These are phyloP conservation scores for Strigomonas oncopelti DNA, from an alignment of 208 protist species.

Conservation along the genomic window DNA sequence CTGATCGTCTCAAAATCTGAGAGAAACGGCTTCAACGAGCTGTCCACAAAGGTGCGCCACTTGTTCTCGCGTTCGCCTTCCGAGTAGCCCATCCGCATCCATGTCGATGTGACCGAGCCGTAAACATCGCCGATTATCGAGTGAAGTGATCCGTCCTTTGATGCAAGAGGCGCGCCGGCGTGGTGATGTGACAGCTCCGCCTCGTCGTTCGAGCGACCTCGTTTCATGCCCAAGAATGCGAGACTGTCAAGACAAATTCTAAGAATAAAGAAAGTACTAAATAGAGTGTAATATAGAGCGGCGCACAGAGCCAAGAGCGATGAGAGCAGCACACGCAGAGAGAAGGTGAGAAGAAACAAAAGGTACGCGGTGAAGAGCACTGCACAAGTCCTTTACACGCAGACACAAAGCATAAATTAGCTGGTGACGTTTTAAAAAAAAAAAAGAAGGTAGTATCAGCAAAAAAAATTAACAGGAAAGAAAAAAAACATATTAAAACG, in stretches of 20 bases:
- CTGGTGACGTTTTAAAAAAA: conserved; percentile 6
- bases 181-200: not conserved
- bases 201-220: not conserved
- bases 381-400: no score
- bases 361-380: not conserved
- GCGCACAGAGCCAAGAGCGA: no score
- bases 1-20: not conserved
- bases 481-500: not conserved
- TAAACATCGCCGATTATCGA: not conserved
- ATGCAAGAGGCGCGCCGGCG: not conserved
- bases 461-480: not conserved
- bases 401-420: no score
- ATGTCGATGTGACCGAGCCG: not conserved
- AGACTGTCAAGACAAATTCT: not conserved
- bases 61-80: not conserved
- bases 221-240: not conserved
- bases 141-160: not conserved
- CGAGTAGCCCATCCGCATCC: not conserved
- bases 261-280: not conserved
- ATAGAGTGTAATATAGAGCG: not conserved
- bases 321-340: no score
- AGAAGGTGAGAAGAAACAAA: not conserved
- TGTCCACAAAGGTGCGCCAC: not conserved
- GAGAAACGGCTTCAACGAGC: not conserved
- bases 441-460: not conserved